These are phyloP conservation scores for Paraconiothyrium sp. DNA, from an alignment of 2,329 filamentous ascomycete species.

Conservation along the genomic window DNA sequence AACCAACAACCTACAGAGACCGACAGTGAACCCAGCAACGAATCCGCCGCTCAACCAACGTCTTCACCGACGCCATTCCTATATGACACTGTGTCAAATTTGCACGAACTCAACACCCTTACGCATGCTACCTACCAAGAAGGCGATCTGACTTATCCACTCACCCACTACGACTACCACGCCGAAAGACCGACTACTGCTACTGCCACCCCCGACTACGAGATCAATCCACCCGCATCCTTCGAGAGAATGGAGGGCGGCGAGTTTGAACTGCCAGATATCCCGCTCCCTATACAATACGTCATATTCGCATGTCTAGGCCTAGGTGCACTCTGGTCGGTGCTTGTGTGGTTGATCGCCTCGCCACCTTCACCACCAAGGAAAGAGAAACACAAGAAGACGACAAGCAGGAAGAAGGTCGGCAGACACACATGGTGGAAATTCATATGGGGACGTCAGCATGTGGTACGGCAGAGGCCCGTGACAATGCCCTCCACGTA, in stretches of 20 bases:
- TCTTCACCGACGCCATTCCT: not conserved
- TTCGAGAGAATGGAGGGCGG: not conserved
- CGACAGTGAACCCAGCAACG: not conserved
- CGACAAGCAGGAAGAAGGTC: not conserved
- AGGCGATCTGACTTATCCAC: not conserved
- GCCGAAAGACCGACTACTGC: too few relatives aligned
- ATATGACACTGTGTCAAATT: not conserved
- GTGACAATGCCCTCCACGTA: not conserved
- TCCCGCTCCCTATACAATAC: not conserved
- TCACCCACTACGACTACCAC: not conserved
- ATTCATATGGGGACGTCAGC: not conserved
- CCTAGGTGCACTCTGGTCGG: not conserved
- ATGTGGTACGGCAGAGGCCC: not conserved
- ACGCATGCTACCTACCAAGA: not conserved
- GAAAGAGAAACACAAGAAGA: not conserved
- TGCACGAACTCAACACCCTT: not conserved
- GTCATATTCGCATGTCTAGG: not conserved
- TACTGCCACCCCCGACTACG: too few relatives aligned
- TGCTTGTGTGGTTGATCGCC: constrained; percentile 4
- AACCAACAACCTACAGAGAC: too few relatives aligned
- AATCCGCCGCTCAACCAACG: not conserved
- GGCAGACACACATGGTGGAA: not conserved
- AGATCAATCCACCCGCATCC: not conserved
- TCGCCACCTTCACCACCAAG: not conserved
- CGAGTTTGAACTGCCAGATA: not conserved